Percentiles rank a stretch among this genome's conserved stretches.
These are phyloP conservation scores for Zygotorulaspora florentina DNA, from an alignment of 805 yeast species.

Conservation along the genomic window DNA sequence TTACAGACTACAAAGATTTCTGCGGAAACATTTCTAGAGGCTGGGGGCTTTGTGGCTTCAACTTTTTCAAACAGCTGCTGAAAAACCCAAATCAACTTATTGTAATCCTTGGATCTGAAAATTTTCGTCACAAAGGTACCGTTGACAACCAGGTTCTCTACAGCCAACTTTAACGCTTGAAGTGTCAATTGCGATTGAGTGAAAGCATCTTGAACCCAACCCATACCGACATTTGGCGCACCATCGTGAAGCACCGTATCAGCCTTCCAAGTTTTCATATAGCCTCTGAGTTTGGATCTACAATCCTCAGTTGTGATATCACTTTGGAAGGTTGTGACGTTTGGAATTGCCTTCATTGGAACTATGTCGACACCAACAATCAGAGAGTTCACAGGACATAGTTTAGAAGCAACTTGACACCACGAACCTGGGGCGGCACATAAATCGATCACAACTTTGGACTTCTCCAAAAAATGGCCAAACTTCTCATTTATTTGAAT, in stretches of 20 bases:
- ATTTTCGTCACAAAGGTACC: constrained; percentile 96
- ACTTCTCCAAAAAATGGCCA: constrained; percentile 90
- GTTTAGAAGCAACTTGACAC: constrained; percentile 97
- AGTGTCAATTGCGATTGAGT: constrained; percentile 94
- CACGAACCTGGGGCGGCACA: constrained; percentile 99
- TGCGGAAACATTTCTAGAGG: constrained; percentile 98
- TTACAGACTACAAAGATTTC: constrained; percentile 97
- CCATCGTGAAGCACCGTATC: constrained; percentile 98
- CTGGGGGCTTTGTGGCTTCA: constrained; percentile 98
- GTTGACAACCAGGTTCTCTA: constrained; percentile 82
- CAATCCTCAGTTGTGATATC: constrained; percentile 99
- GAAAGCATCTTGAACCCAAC: constrained; percentile 99
- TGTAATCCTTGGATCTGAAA: constrained; percentile 98
- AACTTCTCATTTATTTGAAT: constrained; percentile 93
- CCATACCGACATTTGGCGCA: constrained; percentile 99
- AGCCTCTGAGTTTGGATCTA: constrained; percentile 88
- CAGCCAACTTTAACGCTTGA: constrained; percentile 91
- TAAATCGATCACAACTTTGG: constrained; percentile 92
- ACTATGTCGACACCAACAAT: constrained; percentile 99
- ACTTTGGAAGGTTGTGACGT: constrained; percentile 88
- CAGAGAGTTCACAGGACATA: constrained; percentile 88
- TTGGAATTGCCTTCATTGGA: constrained; percentile 94
- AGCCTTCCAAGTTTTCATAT: constrained; percentile 98
- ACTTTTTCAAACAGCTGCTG: constrained; percentile 93
- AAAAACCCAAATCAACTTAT: constrained; percentile 95